Evolutionary conservation across 805 yeast genomes (phyloP), one percentile per base, ranked within the genome.

Genomic region (Lachancea fermentati): DNA sequence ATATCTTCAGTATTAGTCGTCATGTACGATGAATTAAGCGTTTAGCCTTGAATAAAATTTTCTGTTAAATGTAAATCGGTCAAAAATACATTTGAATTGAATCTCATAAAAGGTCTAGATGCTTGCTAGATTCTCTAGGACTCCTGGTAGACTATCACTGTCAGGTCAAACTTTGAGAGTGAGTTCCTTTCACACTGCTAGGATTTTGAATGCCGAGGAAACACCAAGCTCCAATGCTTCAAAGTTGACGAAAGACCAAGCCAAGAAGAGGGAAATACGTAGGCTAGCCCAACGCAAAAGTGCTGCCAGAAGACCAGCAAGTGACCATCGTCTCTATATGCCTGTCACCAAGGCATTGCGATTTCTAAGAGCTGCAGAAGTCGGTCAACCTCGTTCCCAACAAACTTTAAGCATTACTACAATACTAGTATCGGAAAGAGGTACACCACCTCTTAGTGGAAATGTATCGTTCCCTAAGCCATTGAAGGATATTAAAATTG

Each of bases 341-440:
- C 79, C 76, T 36, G 70, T 87, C 5, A 76, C 84, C 4, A 62
- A 67, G 22, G 96, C 97, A 1, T 62, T 87, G 60, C 73, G 84
- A 52, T 88, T 79, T 55, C 58, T 91, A 42, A 72, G 96, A 47
- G 96, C 97, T 0, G 78, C 88, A 4, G 96, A 88, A 62, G 94
- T 88, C 4, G 97, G 98, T 4, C 78, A 84, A 55, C 78, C 91
- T 2, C 67, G 72, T 4, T 65, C 73, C n/a, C 78, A 79, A 51
- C 79, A 91, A 16, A 81, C 89, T 17, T 69, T 91, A 30, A 69
- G 84, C 13, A 62, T 85, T 40, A 76, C 81, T 39, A 72, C 85
- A 13, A 67, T 76, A 13, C 69, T 88, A 22, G 73, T 81, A 8
- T 77, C 81, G 15, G 91, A 82, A 44, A 79, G 76, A 56, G 96